Conservation (phyloP, 192 early-diverging fungal species). For the Podochytrium sp. region DNA sequence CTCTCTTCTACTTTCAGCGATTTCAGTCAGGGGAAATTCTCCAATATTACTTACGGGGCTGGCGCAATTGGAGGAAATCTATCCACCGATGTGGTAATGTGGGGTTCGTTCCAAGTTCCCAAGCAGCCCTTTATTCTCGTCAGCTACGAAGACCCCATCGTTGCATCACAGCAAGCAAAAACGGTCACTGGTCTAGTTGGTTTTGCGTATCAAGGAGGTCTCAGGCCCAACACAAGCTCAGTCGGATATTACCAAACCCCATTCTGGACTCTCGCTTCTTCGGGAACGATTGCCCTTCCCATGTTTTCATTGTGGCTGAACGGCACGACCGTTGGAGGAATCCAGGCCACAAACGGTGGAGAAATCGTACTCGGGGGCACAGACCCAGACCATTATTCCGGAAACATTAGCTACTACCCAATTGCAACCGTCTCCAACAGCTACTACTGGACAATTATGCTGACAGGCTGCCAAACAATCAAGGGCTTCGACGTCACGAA, state of each 20-base stretch:
- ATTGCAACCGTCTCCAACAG: neutral
- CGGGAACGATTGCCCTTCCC: neutral
- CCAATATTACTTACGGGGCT: neutral
- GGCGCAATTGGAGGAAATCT: neutral
- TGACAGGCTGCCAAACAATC: neutral
- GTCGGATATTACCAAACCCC: conserved; percentile 3
- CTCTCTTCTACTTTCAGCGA: conserved; percentile 11
- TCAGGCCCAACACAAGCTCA: neutral
- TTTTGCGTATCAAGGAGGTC: neutral
- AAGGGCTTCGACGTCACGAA: neutral
- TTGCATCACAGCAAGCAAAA: conserved; percentile 3
- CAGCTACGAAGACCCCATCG: neutral
- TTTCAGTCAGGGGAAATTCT: neutral
- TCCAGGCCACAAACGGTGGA: neutral
- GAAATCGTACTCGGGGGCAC: conserved; percentile 2
- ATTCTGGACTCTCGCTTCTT: neutral
- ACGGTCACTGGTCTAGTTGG: conserved; percentile 3
- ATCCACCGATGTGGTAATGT: neutral
- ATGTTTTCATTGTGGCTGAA: conserved; percentile 11
- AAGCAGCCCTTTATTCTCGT: conserved; percentile 10
- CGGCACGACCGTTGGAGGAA: neutral
- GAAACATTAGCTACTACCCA: neutral
- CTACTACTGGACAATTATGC: neutral
- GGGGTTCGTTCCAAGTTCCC: neutral
- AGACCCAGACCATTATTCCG: neutral